Base-by-base conservation (phyloP, 371 early-diverging fungal genomes). In the Haplosporangium sp. region DNA sequence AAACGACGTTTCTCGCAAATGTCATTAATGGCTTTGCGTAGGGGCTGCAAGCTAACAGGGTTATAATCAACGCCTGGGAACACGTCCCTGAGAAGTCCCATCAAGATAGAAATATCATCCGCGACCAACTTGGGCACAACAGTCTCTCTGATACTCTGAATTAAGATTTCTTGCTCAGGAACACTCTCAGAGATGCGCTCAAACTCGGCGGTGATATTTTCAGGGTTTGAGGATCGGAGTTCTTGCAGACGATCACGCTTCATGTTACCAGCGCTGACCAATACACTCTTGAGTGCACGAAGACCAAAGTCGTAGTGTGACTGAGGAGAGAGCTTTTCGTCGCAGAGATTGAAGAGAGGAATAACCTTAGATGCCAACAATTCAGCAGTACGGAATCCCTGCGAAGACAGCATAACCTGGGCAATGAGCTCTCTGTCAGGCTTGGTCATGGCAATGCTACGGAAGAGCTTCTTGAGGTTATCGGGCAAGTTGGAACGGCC, bases 281-380 rank as follows among this genome's bases (percentile, higher is more conserved):
- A 85, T 15, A 99, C 99, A 92, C 97, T 96, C 89, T 99, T 99
- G n/a, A 99, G 86, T 2, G 99, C 96, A 82, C 99, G 96, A 68
- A 99, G 90, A 69, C 99, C 99, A 85, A 99, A 99, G 85, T 99
- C 99, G 83, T 99, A 99, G 84, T 99, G 99, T 17, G 93, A 92
- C 87, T 97, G 97, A 56, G 94, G 92, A 13, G 96, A 95, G 5
- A 99, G 88, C 77, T 98, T 97, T 85, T 97, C 96, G 19, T 90
- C 87, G 84, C 98, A 98, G 56, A 99, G 86, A 65, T 94, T 95
- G 87, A 99, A 99, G 37, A 99, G 85, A 4, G 99, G 98, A 2
- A 98, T 97, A 40, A 97, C 96, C 86, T 99, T 98, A 55, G 94
- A 92, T 0, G 99, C 98, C 61, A 99, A 83, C 6, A 85, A 77